Evolutionary conservation across 306 rosid genomes (phyloP).

Genomic region (Rosa multiflora): DNA sequence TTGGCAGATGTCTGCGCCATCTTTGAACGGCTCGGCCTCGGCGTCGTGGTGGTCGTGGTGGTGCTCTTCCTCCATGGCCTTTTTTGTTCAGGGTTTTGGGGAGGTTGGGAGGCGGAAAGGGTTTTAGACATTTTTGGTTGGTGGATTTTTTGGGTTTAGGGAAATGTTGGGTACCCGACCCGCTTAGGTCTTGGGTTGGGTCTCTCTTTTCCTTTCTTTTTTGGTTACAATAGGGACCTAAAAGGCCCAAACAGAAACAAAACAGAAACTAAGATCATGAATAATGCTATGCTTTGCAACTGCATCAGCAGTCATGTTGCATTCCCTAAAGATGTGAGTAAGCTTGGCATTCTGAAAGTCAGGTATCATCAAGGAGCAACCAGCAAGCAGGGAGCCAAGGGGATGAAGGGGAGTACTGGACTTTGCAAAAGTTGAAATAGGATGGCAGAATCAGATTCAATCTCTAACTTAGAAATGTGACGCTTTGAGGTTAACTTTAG

Average conservation of each 20-base stretch:
- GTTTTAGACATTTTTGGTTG: background rate
- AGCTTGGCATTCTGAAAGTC: no score
- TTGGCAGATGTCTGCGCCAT: constrained; percentile 63
- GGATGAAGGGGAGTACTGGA: no score
- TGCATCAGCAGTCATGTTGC: background rate
- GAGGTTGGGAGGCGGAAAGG: background rate
- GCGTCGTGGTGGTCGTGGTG: constrained; percentile 14
- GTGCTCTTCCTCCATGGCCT: constrained; percentile 47
- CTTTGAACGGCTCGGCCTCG: constrained; percentile 34
- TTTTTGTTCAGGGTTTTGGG: background rate
- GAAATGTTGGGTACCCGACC: background rate
- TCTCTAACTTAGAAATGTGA: no score
- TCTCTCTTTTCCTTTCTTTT: no score
- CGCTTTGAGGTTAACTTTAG: no score
- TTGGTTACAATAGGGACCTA: no score
- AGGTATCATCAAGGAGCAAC: no score
- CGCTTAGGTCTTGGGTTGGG: background rate
- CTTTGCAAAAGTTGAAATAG: no score
- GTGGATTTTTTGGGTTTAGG: background rate
- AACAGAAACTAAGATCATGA: no score
- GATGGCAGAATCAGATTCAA: no score
- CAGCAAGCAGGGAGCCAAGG: no score
- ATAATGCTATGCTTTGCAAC: background rate
- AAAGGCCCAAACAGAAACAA: no score
- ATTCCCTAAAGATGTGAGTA: background rate